Base-by-base conservation (phyloP, 2,329 filamentous ascomycete genomes). In the Fusarium albidum region DNA sequence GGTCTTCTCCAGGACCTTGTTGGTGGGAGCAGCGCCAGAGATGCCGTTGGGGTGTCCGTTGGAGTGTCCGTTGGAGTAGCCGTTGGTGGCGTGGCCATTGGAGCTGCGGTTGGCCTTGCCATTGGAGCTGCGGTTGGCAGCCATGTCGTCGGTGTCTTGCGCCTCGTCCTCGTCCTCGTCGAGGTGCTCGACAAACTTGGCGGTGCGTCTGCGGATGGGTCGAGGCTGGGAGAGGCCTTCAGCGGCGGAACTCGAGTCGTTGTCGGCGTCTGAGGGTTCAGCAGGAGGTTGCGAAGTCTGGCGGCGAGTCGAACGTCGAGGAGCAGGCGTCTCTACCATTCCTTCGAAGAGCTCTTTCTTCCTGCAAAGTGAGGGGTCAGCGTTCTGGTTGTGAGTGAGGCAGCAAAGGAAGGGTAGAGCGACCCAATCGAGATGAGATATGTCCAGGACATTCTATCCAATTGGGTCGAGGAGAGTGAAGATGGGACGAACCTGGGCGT, bases 281-380 rank as follows among this genome's bases (percentile, higher is more conserved):
- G 73, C 78, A 43, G 73, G 65, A 29, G 76, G 72, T 42, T 79
- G 74, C 18, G 78, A 78, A 9, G 80, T 76, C 66, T 82, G 82
- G 64, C 82, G 79, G 65, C 80, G 77, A 38, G 75, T 74, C 52
- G 76, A 75, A 35, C 79, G 80, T 34, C 72, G 71, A 43, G 56
- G 33, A 43, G 50, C 64, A 21, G 82, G 82, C 9, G 82, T 86
- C 69, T 84, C 82, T 55, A 86, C 73, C 82, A 86, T 84, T 64
- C 83, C 83, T 29, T 83, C 78, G 64, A 84, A 85, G 52, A 83
- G 79, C 68, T 85, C 82, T 72, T 83, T 84, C 72, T 86, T 86
- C 61, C 83, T 86, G 32, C 2, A 21, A 49, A n/a, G 17, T 40
- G 28, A 21, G 9, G 26, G 34, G 49, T 59, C 37, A 47, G 52